Evolutionary conservation across 2,329 filamentous ascomycete genomes (phyloP), one percentile per base, ranked within the genome.

Genomic region (Karstenula rhodostoma): DNA sequence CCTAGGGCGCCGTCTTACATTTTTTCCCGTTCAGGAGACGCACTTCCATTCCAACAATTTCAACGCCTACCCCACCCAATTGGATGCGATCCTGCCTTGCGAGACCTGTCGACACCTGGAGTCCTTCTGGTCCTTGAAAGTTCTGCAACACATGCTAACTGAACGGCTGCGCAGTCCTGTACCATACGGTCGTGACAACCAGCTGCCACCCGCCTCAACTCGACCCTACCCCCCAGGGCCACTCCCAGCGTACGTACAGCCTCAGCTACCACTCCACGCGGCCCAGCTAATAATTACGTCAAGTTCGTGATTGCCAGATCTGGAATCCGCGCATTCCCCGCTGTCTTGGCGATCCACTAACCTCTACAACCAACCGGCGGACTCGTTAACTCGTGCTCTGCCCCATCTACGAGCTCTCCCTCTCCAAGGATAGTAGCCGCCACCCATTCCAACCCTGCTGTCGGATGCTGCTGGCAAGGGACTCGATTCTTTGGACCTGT

Each of bases 371-470:
- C 71, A 71, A 65, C 65, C 71, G 73, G 81, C 75, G 81, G 82
- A 84, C 80, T 80, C 82, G 82, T 84, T 84, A 82, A 79, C 77
- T 84, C 82, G 82, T 81, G 80, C 77, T 84, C 80, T 83, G 78
- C 81, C 76, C 56, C 61, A 56, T 51, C 35, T 62, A 66, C 59
- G 61, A 65, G 61, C 64, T 63, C 71, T 72, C 73, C 74, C 75
- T 76, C 72, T 73, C 67, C 63, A 50, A 60, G 72, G 71, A 73
- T 69, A 73, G 70, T 62, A 68, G 64, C 64, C 70, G 64, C 71
- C 67, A 70, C 71, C 70, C 76, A 76, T 74, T 73, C 72, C 72
- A 67, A 69, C 69, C 75, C 72, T 68, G 72, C 65, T 73, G 72
- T 75, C 78, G 77, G 72, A 80, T 81, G 79, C 79, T 75, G 80